Evolutionary conservation across 768 basidiomycete species (phyloP).

Genomic region (Trametes villosa): DNA sequence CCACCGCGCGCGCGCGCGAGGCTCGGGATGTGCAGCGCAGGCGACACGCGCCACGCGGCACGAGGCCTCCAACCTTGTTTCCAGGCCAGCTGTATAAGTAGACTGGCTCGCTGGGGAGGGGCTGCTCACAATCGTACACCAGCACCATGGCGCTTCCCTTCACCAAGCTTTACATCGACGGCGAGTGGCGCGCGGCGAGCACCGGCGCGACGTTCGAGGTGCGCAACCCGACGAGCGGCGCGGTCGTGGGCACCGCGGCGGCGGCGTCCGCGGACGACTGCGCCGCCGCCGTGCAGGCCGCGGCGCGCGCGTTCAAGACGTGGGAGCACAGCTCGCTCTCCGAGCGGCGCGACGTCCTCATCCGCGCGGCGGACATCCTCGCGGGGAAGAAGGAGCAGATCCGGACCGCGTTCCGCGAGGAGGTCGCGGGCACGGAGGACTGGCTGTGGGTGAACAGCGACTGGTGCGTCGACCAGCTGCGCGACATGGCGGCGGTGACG

Average conservation of each 20-base stretch:
- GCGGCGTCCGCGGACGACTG: constrained; percentile 43
- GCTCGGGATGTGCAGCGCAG: too few species aligned
- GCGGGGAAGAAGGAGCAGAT: constrained; percentile 42
- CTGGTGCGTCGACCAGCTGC: constrained; percentile 32
- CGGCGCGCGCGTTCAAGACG: constrained; percentile 48
- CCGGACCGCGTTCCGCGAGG: constrained; percentile 38
- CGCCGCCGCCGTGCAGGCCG: constrained; percentile 46
- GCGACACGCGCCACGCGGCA: too few species aligned
- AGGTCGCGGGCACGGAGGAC: constrained; percentile 41
- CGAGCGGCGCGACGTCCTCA: constrained; percentile 48
- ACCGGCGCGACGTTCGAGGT: constrained; percentile 50
- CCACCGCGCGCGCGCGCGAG: too few species aligned
- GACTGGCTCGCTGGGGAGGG: too few species aligned
- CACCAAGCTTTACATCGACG: constrained; percentile 46
- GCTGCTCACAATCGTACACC: too few species aligned
- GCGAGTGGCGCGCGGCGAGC: constrained; percentile 41
- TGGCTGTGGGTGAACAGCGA: constrained; percentile 33
- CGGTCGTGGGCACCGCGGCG: constrained; percentile 49
- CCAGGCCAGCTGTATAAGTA: too few species aligned
- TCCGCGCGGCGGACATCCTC: constrained; percentile 52
- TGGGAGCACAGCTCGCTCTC: constrained; percentile 48
- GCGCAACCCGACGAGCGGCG: constrained; percentile 45
- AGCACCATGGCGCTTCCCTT: constrained; percentile 21
- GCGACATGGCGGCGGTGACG: constrained; percentile 33
- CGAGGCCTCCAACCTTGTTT: too few species aligned